Evolutionary conservation across 2,329 filamentous ascomycete genomes (phyloP), one percentile per base, ranked within the genome.

Genomic region (Venturia aucupariae): DNA sequence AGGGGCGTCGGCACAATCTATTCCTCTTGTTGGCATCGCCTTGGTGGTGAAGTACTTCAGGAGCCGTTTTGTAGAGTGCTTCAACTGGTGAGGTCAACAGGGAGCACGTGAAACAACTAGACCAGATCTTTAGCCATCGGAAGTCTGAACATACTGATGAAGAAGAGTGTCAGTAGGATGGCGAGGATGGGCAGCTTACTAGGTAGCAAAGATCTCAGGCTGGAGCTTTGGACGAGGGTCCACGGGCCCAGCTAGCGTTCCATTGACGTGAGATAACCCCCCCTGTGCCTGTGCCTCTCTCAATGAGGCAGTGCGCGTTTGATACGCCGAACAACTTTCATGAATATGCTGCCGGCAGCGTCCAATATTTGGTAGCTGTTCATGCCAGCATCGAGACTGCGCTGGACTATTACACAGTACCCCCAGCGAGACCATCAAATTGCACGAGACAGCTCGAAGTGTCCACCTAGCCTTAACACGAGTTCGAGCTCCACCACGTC

Each of bases 401-500:
- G 22, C 46, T 51, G 46, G 22, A 13, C 13, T 10, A 51, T 4
- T 22, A 51, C 22, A 51, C 46, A 15, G n/a, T 10, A 51, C 27
- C 27, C 46, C 17, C 46, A 15, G 2, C 15, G 2, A 24, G 22
- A 51, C 2, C 13, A 51, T 51, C 22, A 13, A 13, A 27, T 27
- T 51, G 22, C 22, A 27, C 5, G 27, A 27, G 22, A 13, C 46
- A 15, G 46, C 46, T 51, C 46, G 22, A 24, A 57, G 51, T 35
- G 30, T 57, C 59, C 35, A 42, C 38, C 35, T 38, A 27, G 22
- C 27, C 55, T 22, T 41, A 19, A 24, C 32, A 41, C 59, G n/a
- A 60, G 59, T 17, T 41, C 32, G 27, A 61, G 38, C 59, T 61
- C 59, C 59, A 46, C 59, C 38, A 42, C 59, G 35, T 41, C 59